Conservation (phyloP, 495 filamentous ascomycete genomes). For the Hypoxylon cercidicola region DNA sequence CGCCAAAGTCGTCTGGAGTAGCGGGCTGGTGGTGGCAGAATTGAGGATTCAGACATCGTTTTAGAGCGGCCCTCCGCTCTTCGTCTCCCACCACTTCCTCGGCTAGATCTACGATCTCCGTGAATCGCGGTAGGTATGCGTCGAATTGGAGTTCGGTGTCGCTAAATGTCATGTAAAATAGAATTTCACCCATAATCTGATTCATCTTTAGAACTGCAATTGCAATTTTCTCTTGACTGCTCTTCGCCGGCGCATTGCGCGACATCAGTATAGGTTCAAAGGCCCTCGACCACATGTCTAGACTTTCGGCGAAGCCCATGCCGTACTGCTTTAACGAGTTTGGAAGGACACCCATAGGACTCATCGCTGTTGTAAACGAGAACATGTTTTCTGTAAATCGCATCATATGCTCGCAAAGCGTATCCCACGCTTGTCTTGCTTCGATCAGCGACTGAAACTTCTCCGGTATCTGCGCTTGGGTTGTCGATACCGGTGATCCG, state of each 20-base stretch:
- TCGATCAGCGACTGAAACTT: constrained; percentile 58
- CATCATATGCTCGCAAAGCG: constrained; percentile 61
- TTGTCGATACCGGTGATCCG: constrained; percentile 54
- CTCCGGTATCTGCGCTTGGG: constrained; percentile 55
- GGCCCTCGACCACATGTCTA: constrained; percentile 62
- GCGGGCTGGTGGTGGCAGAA: constrained; percentile 54
- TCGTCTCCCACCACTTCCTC: constrained; percentile 61
- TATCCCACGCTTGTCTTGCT: constrained; percentile 61
- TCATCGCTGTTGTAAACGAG: constrained; percentile 47
- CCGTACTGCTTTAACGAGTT: constrained; percentile 57
- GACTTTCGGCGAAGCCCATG: constrained; percentile 51
- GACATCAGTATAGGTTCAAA: constrained; percentile 62
- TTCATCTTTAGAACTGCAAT: constrained; percentile 66
- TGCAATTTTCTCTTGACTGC: constrained; percentile 63
- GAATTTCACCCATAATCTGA: constrained; percentile 61
- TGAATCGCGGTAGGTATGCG: constrained; percentile 52
- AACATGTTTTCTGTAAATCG: constrained; percentile 65
- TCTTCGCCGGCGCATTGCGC: constrained; percentile 58
- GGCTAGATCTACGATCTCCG: constrained; percentile 56
- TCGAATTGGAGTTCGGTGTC: constrained; percentile 61
- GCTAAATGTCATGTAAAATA: constrained; percentile 65
- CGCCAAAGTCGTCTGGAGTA: constrained; percentile 54
- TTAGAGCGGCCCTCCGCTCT: constrained; percentile 56
- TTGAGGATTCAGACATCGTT: constrained; percentile 54
- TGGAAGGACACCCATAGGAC: constrained; percentile 62